These are phyloP conservation scores for Phalaenopsis equestris DNA, from an alignment of 106 monocot genomes.

Conservation along the genomic window DNA sequence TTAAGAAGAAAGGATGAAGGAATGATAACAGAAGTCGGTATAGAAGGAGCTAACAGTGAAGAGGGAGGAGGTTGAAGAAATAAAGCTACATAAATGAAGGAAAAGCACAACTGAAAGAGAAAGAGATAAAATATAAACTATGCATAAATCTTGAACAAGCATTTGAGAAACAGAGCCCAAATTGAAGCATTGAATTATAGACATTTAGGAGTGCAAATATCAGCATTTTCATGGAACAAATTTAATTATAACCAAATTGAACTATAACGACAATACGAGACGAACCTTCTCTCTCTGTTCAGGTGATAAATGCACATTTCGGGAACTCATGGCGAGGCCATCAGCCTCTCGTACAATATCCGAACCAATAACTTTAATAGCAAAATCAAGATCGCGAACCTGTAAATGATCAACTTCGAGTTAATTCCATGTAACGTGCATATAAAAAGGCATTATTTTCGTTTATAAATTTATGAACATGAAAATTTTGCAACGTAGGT, in stretches of 20 bases:
- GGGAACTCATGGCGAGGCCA: constrained; percentile 98
- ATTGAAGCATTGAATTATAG: neutral
- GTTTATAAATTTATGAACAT: neutral
- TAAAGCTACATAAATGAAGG: neutral
- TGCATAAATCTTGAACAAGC: neutral
- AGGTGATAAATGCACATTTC: constrained; percentile 74
- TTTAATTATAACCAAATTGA: neutral
- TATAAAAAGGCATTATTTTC: neutral
- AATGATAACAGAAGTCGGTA: neutral
- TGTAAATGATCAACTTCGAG: constrained; percentile 20
- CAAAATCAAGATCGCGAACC: constrained; percentile 96
- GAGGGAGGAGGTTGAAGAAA: neutral
- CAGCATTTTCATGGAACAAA: neutral
- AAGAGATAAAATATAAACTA: neutral
- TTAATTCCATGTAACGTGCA: neutral
- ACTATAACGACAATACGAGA: neutral
- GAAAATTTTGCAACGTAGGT: neutral
- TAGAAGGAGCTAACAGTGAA: neutral
- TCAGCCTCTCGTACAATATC: constrained; percentile 81
- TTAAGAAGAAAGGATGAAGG: neutral
- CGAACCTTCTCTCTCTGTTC: constrained; percentile 71
- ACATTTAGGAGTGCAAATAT: neutral
- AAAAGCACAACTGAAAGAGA: neutral
- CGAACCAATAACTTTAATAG: constrained; percentile 63
- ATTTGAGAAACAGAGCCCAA: neutral